Evolutionary conservation across 2,329 filamentous ascomycete species (phyloP).

Genomic region (Claviceps arundinis): DNA sequence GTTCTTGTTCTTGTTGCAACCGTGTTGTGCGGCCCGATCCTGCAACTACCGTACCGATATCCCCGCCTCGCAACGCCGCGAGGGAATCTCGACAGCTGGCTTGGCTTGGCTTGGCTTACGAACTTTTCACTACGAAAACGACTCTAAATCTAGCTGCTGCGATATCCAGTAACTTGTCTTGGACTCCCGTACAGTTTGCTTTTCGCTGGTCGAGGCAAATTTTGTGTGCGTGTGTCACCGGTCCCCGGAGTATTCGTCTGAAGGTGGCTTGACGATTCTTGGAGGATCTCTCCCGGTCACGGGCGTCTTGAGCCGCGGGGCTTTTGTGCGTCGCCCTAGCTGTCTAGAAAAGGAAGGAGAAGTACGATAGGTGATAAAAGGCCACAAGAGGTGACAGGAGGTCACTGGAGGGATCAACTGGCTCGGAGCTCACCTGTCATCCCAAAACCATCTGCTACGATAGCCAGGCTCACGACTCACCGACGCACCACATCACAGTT

Average conservation of each 20-base stretch:
- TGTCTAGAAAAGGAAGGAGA: not conserved
- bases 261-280: not conserved
- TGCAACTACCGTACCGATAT: no score
- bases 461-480: not conserved
- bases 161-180: no score
- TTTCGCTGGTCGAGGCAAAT: no score
- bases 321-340: not conserved
- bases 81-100: no score
- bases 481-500: not conserved
- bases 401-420: not conserved
- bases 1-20: no score
- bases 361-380: not conserved
- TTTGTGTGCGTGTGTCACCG: no score
- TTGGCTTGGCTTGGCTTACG: no score
- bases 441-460: not conserved
- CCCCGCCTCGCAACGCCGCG: no score
- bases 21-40: no score
- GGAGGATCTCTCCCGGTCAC: not conserved
- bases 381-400: not conserved
- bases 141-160: no score
- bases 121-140: no score
- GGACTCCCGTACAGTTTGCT: no score
- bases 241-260: not conserved
- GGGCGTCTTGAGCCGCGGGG: not conserved
- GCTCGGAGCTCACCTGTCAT: not conserved